A percentile compares a stretch with the other conserved stretches of the same genome.
Conservation (phyloP, 768 basidiomycete genomes). For the Fomitopsis pulvina region DNA sequence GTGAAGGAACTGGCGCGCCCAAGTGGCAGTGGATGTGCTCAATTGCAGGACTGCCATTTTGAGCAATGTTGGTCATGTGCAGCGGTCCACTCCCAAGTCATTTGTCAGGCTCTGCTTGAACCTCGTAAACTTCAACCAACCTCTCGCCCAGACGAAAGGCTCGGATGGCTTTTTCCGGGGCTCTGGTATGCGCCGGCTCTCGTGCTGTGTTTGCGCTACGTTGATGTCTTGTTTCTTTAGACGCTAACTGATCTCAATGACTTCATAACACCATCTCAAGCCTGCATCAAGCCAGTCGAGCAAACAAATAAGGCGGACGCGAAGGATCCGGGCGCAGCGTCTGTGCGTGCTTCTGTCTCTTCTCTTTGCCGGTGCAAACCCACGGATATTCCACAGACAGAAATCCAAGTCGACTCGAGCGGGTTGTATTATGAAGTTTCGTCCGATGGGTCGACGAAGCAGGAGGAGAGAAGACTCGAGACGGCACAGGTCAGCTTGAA, state of each 20-base stretch:
- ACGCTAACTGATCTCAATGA: constrained; percentile 94
- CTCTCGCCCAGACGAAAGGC: not conserved
- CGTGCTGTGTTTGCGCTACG: not conserved
- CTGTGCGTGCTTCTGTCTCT: constrained; percentile 25
- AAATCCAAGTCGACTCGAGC: constrained; percentile 81
- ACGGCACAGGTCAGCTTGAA: constrained; percentile 96
- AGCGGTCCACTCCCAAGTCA: too few species aligned
- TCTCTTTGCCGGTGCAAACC: constrained; percentile 27
- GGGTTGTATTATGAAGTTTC: constrained; percentile 87
- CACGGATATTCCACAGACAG: constrained; percentile 49
- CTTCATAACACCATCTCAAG: constrained; percentile 93
- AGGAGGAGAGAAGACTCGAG: constrained; percentile 57
- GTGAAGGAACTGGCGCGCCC: too few species aligned
- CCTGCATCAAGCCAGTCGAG: constrained; percentile 93
- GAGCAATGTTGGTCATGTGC: too few species aligned
- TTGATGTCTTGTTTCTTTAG: constrained; percentile 30
- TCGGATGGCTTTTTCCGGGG: constrained; percentile 81
- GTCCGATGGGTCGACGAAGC: constrained; percentile 19
- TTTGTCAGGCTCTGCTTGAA: not conserved
- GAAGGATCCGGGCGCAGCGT: constrained; percentile 35
- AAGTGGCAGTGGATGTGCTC: too few species aligned
- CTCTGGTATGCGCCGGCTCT: constrained; percentile 47
- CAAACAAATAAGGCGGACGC: constrained; percentile 39
- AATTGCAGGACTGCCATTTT: too few species aligned
- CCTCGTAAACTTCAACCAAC: not conserved